phyloP scores from a whole-genome alignment of 495 filamentous ascomycete species.

The Penicillium tannophilum region DNA sequence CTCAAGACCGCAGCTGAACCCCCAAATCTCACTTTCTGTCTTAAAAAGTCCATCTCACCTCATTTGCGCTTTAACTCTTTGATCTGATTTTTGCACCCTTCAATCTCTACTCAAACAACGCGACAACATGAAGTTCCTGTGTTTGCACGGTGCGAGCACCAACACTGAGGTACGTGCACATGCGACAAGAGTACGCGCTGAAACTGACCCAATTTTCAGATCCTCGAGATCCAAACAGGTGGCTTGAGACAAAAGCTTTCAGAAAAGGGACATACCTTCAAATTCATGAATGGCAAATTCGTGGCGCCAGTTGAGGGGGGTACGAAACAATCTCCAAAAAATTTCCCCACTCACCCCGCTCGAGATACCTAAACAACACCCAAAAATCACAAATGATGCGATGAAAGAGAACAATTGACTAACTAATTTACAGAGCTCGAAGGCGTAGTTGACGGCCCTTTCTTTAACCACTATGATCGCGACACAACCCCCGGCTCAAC shows the following conservation, averaged over 20 bases:
- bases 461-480: constrained; percentile 42
- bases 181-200: background rate
- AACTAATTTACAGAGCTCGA: constrained; percentile 31
- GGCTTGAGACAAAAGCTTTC: constrained; percentile 36
- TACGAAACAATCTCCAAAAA: constrained; percentile 13
- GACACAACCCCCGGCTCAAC: constrained; percentile 25
- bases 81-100: background rate
- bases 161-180: constrained; percentile 34
- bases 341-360: constrained; percentile 3
- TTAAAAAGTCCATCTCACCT: background rate
- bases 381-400: background rate
- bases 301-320: constrained; percentile 32
- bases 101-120: background rate
- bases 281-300: constrained; percentile 36
- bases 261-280: constrained; percentile 37
- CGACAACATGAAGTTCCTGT: constrained; percentile 39
- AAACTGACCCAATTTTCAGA: constrained; percentile 26
- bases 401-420: background rate
- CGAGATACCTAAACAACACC: background rate
- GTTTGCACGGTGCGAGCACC: constrained; percentile 42
- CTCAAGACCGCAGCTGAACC: background rate
- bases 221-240: constrained; percentile 46
- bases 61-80: background rate
- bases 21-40: background rate
- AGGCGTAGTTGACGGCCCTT: constrained; percentile 39